Conservation (phyloP, 169 alveolate genomes). For the Cyclospora cayetanensis region DNA sequence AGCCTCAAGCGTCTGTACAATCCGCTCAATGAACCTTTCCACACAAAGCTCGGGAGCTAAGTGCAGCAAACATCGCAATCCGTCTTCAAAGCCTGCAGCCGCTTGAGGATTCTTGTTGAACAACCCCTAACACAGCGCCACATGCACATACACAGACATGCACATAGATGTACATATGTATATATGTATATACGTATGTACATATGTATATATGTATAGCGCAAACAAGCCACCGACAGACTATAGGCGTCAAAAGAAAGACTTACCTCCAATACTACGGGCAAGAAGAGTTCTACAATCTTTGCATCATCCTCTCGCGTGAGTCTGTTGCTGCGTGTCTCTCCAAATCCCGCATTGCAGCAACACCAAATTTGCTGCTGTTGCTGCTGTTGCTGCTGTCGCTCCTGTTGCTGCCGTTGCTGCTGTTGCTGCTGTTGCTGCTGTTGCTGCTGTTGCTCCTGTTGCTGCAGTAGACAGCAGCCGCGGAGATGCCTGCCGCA, state of each 20-base stretch:
- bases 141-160: too few species aligned
- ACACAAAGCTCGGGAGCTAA: conserved; percentile 8
- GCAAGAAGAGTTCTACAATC: conserved; percentile 13
- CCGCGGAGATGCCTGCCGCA: conserved; percentile 81
- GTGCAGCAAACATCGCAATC: not conserved
- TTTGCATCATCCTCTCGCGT: conserved; percentile 22
- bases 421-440: not conserved
- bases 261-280: conserved; percentile 16
- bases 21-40: not conserved
- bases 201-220: not conserved
- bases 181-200: not conserved
- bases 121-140: not conserved
- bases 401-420: not conserved
- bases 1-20: not conserved
- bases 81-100: conserved; percentile 30
- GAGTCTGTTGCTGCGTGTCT: not conserved
- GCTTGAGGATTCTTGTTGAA: conserved; percentile 28
- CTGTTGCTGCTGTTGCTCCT: conserved; percentile 65
- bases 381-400: not conserved
- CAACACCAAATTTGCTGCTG: not conserved
- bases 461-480: conserved; percentile 79
- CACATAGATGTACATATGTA: too few species aligned
- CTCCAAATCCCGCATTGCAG: not conserved
- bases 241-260: not conserved
- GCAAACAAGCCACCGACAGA: not conserved